Conservation (phyloP, 2,329 filamentous ascomycete genomes). For the Hypoxylon sp. region DNA sequence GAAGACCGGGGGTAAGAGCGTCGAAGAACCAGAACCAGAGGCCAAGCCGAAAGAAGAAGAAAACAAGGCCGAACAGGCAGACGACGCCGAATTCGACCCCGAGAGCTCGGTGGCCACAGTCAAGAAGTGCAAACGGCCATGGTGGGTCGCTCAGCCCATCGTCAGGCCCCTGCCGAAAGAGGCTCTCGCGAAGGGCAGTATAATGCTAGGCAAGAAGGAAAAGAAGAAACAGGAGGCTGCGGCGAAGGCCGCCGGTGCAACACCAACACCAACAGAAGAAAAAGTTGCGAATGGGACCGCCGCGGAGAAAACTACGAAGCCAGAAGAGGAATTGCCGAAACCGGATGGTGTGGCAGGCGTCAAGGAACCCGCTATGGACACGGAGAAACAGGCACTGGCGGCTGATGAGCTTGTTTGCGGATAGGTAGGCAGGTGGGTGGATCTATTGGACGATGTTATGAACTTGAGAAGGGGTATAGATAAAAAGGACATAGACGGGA, state of each 20-base stretch:
- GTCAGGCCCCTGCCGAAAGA: slow-evolving; percentile 87
- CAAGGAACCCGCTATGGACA: slow-evolving; percentile 41
- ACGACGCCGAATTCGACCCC: slow-evolving; percentile 50
- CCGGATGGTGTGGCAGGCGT: slow-evolving; percentile 36
- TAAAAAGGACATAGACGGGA: too few relatives aligned
- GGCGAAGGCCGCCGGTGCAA: slow-evolving; percentile 39
- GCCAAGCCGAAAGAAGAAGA: slow-evolving; percentile 29
- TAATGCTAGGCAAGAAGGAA: slow-evolving; percentile 77
- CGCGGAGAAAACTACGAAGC: slow-evolving; percentile 12
- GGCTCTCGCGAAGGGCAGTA: slow-evolving; percentile 81
- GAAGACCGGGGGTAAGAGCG: slow-evolving; percentile 58
- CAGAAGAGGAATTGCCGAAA: slow-evolving; percentile 36
- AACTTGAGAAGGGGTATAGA: too few relatives aligned
- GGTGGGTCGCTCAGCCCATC: slow-evolving; percentile 90
- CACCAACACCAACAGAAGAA: slow-evolving; percentile 11
- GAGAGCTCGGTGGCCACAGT: slow-evolving; percentile 74
- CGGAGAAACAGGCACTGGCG: slow-evolving; percentile 30
- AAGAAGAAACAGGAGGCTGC: slow-evolving; percentile 54
- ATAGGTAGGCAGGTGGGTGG: too few relatives aligned
- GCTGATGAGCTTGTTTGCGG: slow-evolving; percentile 43
- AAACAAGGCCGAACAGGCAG: slow-evolving; percentile 27
- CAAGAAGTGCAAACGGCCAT: slow-evolving; percentile 78
- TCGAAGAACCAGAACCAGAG: slow-evolving; percentile 49
- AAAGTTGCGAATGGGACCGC: slow-evolving; percentile 6
- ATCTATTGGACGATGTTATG: too few relatives aligned